Evolutionary conservation across 495 filamentous ascomycete species (phyloP), one percentile per base, ranked within the genome.

Genomic region (Xylaria cubensis): DNA sequence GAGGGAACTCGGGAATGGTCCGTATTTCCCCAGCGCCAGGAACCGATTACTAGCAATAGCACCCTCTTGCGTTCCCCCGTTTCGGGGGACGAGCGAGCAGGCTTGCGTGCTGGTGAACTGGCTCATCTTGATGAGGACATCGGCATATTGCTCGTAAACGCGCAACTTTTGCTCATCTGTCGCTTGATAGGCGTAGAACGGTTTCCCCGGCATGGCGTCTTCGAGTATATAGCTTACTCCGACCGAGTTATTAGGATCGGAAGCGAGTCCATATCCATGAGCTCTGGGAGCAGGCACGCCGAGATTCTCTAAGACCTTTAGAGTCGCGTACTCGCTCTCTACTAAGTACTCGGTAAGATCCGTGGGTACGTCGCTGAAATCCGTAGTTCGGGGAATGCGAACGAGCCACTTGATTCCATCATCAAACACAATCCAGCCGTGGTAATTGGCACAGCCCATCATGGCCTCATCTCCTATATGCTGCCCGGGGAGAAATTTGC

Each of bases 301-400:
- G 12, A 63, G 29, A 12, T 34, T 44, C 36, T 77, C 67, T 15
- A 78, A 67, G 39, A 63, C 64, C 65, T 73, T 67, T 10, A 76
- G 51, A 56, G 77, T 77, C n/a, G 74, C 74, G 69, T 73, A 74
- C 64, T 77, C 77, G 5, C 24, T 51, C 39, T 73, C 61, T 15
- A 79, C 39, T 42, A 75, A 32, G 26, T 65, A 62, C 15, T 77
- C 73, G 24, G 68, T 69, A 8, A 74, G 69, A 26, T 76, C 58
- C 13, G 9, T 10, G 39, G 67, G 67, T n/a, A 42, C 8, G 46
- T 74, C 72, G 29, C 64, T 39, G 42, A 76, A 74, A 29, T 42
- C 71, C 13, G 74, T 74, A 62, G 36, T 70, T 36, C 67, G 34
- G n/a, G 53, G 67, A n/a, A 70, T 48, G 42, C 75, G 75, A 56